Evolutionary conservation across 2,329 filamentous ascomycete species (phyloP).

Genomic region (Xylaria sp.): DNA sequence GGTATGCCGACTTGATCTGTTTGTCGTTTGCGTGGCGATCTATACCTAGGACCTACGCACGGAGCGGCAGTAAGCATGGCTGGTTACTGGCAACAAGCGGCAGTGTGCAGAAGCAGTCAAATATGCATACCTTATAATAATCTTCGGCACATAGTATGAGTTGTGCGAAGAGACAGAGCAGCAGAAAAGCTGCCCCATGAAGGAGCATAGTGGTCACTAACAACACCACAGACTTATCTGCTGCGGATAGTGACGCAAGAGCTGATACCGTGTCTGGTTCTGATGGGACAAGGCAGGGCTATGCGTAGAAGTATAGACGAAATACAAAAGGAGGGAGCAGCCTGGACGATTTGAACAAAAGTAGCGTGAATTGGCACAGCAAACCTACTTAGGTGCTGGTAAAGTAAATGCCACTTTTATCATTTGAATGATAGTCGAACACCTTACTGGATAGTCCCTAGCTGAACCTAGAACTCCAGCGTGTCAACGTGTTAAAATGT

Average conservation of each 20-base stretch:
- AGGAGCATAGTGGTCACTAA: constrained; percentile 56
- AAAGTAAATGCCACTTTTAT: constrained; percentile 7
- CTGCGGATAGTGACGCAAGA: neutral
- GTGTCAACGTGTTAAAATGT: constrained; percentile 39
- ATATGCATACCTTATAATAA: constrained; percentile 72
- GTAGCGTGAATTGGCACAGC: constrained; percentile 17
- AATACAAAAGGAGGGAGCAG: neutral
- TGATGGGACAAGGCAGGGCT: neutral
- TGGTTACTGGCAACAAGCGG: neutral
- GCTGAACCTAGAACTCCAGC: constrained; percentile 27
- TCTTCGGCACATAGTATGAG: constrained; percentile 68
- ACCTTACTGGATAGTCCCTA: too few relatives aligned
- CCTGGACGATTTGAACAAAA: constrained; percentile 20
- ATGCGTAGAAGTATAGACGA: neutral
- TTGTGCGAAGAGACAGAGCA: constrained; percentile 60
- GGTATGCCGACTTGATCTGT: constrained; percentile 93
- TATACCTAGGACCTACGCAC: constrained; percentile 73
- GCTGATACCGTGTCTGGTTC: neutral
- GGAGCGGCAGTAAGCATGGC: constrained; percentile 7
- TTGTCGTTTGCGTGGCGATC: constrained; percentile 79
- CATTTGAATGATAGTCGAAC: too few relatives aligned
- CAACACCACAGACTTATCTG: constrained; percentile 10
- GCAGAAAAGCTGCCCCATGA: constrained; percentile 53
- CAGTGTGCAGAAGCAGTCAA: neutral
- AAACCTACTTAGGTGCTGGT: neutral